phyloP scores from a whole-genome alignment of 164 flowering plant genomes.

The Vitis cinerea region DNA sequence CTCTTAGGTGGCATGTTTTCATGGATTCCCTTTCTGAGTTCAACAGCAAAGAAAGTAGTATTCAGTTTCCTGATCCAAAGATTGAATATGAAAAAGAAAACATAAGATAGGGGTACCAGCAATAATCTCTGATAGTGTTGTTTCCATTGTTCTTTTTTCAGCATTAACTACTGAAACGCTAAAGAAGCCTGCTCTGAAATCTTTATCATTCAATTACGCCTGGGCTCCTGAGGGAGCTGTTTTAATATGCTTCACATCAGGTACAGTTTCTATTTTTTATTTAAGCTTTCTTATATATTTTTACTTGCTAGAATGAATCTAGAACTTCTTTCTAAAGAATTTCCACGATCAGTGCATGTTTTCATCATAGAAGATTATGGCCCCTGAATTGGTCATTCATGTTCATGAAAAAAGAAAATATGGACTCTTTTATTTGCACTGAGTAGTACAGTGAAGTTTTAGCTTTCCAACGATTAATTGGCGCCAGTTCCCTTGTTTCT shows the following conservation, averaged over 20 bases:
- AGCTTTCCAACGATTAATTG: neutral
- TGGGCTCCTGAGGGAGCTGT: slow-evolving; percentile 71
- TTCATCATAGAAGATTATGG: neutral
- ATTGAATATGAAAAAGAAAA: neutral
- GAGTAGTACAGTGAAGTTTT: neutral
- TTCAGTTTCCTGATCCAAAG: slow-evolving; percentile 1
- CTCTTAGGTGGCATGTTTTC: slow-evolving; percentile 54
- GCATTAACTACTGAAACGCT: slow-evolving; percentile 41
- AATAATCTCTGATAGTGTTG: neutral
- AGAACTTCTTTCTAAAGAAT: neutral
- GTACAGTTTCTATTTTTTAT: slow-evolving; percentile 25
- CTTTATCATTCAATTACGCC: slow-evolving; percentile 27
- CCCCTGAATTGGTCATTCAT: neutral
- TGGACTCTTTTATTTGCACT: neutral
- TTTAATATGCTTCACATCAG: slow-evolving; percentile 94
- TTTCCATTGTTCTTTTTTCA: slow-evolving; percentile 17
- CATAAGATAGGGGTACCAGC: neutral
- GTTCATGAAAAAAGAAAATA: neutral
- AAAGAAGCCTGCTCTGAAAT: slow-evolving; percentile 13
- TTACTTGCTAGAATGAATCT: too few species aligned
- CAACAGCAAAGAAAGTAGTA: slow-evolving; percentile 23
- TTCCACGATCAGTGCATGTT: neutral
- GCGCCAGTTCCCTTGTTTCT: neutral
- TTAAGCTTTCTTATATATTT: neutral
- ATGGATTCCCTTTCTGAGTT: slow-evolving; percentile 33